Base-by-base conservation (phyloP, 148 eudicot species). In the Dysphania ambrosioides region DNA sequence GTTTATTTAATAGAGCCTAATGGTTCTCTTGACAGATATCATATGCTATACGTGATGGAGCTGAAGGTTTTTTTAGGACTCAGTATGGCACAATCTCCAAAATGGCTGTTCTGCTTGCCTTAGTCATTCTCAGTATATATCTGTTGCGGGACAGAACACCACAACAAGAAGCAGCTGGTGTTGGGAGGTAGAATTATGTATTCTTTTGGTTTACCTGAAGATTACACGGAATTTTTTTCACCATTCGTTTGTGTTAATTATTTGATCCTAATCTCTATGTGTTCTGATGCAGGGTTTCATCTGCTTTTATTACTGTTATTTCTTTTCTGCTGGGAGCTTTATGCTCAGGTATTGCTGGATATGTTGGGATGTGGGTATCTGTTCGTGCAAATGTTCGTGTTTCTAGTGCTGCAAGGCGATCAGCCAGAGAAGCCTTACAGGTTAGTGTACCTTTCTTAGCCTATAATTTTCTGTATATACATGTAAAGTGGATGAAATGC, bases 291-390 rank as follows among this genome's bases (percentile, higher is more conserved):
- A 95, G 98, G 96, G 36, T 81, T 44, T 77, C 93, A 70, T 82
- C 96, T 79, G 98, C 98, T 68, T 95, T 71, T 82, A 87, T 95
- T 77, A 95, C 98, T 53, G 98, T 90, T 69, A 78, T 84, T 79
- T 83, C 98, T 70, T 95, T 95, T 87, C 88, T 95, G 77, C 87
- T 95, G 70, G 98, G 98, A 82, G 98, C 98, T 72, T 8, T 92
- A 60, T 95, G 98, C 86, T 95, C 98, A 63, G 98, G 98, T 75
- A 18, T 95, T 72, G 98, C 98, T 76, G 98, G 98, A 34, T 95
- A 90, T 81, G 98, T 95, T 81, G 98, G 98, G 68, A 95, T 95
- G 98, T 95, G 98, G 98, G 98, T 95, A 55, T 95, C 98, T 44
- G 97, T 95, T 75, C 93, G 98, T 84, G 98, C 98, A 62, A 95